Percentiles rank a stretch among this genome's conserved stretches.
Evolutionary conservation across 208 protist genomes (phyloP).

Genomic region (Leishmania gerbilli): DNA sequence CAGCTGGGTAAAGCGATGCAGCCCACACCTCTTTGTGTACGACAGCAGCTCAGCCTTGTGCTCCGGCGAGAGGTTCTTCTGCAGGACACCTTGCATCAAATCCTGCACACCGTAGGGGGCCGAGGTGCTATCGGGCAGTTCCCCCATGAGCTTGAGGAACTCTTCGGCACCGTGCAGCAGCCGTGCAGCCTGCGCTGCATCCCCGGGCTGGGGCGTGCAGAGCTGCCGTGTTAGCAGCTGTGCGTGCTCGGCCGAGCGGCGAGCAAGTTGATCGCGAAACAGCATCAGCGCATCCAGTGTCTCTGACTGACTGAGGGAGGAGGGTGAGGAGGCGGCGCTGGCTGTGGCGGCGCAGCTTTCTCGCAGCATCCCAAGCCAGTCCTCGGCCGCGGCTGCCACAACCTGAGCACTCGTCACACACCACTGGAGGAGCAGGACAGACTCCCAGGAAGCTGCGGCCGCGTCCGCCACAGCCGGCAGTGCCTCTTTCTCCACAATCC

Average conservation of each 20-base stretch:
- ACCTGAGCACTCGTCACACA: conserved; percentile 26
- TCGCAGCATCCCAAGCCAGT: conserved; percentile 40
- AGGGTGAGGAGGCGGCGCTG: neutral
- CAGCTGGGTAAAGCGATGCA: conserved; percentile 12
- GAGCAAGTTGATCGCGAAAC: conserved; percentile 20
- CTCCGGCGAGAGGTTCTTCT: conserved; percentile 13
- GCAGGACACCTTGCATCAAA: conserved; percentile 9
- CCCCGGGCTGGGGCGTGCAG: conserved; percentile 9
- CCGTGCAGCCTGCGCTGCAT: conserved; percentile 4
- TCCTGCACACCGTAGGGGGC: conserved; percentile 21
- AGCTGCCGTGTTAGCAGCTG: conserved; percentile 10
- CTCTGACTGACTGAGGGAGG: conserved; percentile 8
- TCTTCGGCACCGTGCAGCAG: conserved; percentile 16
- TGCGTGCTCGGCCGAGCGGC: conserved; percentile 22
- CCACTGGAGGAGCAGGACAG: conserved; percentile 24
- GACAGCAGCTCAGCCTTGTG: conserved; percentile 16
- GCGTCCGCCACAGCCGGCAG: neutral
- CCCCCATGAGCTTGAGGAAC: conserved; percentile 11
- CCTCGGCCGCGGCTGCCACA: conserved; percentile 32
- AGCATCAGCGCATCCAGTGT: conserved; percentile 22
- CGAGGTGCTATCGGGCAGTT: conserved; percentile 19
- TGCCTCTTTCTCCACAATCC: conserved; percentile 19
- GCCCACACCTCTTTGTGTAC: conserved; percentile 12
- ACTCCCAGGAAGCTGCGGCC: conserved; percentile 15
- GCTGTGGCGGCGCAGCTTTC: conserved; percentile 9